A percentile compares a stretch with the other conserved stretches of the same genome.
These are phyloP conservation scores for Aspergillus avenaceus DNA, from an alignment of 495 filamentous ascomycete genomes.

Conservation along the genomic window DNA sequence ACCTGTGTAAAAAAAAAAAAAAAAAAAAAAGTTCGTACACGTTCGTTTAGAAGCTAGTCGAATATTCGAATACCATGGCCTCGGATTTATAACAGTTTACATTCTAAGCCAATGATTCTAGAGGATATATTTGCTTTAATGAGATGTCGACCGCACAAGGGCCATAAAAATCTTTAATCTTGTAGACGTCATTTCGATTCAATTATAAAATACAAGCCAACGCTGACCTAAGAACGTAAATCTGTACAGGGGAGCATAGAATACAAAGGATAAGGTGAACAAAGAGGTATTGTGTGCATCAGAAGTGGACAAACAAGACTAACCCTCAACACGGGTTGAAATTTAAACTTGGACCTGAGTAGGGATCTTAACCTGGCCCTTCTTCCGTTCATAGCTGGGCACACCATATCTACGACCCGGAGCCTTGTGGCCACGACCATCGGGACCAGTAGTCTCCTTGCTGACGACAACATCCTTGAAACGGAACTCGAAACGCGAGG, in stretches of 20 bases:
- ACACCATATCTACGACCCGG: slow-evolving; percentile 67
- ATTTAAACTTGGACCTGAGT: slow-evolving; percentile 50
- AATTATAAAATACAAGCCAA: slow-evolving; percentile 2
- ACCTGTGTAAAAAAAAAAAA: too few relatives aligned
- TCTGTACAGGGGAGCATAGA: slow-evolving; percentile 19
- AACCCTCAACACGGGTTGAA: too few relatives aligned
- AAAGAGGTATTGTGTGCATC: neutral
- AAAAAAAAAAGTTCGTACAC: too few relatives aligned
- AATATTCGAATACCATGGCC: neutral
- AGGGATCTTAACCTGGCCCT: slow-evolving; percentile 69
- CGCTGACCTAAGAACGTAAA: slow-evolving; percentile 3
- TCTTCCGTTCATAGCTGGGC: slow-evolving; percentile 66
- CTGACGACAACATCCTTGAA: slow-evolving; percentile 60
- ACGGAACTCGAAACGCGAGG: slow-evolving; percentile 74
- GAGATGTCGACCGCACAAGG: too few relatives aligned
- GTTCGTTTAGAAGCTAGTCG: too few relatives aligned
- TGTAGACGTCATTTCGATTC: neutral
- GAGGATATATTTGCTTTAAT: too few relatives aligned
- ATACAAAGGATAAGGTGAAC: slow-evolving; percentile 25
- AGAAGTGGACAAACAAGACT: too few relatives aligned
- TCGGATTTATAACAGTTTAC: neutral
- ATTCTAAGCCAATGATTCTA: too few relatives aligned
- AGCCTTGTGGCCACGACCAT: slow-evolving; percentile 53
- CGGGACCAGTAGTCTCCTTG: slow-evolving; percentile 53
- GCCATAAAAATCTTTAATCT: neutral